Base-by-base conservation (phyloP, 495 filamentous ascomycete genomes). In the Lasiosphaeria ovina region DNA sequence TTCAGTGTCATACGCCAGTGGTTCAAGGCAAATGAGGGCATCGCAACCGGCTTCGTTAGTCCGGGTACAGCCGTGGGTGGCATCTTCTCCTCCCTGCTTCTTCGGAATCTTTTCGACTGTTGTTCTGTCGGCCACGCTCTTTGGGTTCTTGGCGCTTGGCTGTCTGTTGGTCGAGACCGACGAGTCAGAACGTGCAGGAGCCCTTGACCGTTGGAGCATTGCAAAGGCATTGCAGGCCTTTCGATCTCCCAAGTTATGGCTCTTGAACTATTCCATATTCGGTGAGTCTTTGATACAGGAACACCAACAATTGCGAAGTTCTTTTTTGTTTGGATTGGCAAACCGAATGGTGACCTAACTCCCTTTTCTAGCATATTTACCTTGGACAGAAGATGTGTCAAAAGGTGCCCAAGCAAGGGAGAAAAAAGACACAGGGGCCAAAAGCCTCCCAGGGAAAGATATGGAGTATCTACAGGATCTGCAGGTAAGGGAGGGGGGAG, bases 51-150 rank as follows among this genome's bases (percentile, higher is more conserved):
- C 5, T 67, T 60, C 45, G 66, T 72, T 49, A 64, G 65, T 9
- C 31, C 69, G 24, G 69, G 71, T 1, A 59, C 69, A 9, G 67
- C 71, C 0, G 42, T 72, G 12, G 71, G 69, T 24, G 71, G 69
- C 6, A 66, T 74, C 31, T 60, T 72, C 51, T 72, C 70, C 62
- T 69, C 67, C 3, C 57, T 72, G 7, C 35, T 67, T 3, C 67
- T 72, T n/a, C 60, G 69, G 58, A 35, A 3, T 0, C 64, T 74
- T 6, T 74, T 74, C 40, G 54, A 66, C 24, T 33, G 48, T 12
- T 59, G 60, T 31, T 31, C 44, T 73, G 7, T 24, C 66, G 5
- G 60, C 36, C 8, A 55, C 66, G 40, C 51, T 69, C 14, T 35
- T 52, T 10, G 52, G 17, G 6, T 66, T 70, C 32, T 32, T 70